Evolutionary conservation across 2,329 filamentous ascomycete species (phyloP).

Genomic region (Fulvia fulva): DNA sequence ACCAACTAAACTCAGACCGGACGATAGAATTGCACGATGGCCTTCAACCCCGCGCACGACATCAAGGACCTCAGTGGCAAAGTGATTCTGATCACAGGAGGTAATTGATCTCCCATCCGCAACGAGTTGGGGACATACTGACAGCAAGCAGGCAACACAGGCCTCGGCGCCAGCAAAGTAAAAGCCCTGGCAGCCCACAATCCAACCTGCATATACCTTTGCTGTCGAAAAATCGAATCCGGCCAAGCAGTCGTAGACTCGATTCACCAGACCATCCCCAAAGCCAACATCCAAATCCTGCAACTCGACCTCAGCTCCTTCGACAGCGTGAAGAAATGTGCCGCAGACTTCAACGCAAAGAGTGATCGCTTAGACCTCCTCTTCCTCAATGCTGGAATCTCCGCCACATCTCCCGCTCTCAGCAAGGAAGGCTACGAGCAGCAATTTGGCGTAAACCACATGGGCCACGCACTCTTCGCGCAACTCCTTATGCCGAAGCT

Average conservation of each 20-base stretch:
- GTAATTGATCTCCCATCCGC: constrained; percentile 6
- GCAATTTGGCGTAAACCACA: constrained; percentile 33
- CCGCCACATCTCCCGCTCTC: constrained; percentile 25
- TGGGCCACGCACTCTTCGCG: constrained; percentile 29
- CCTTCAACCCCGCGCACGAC: constrained; percentile 28
- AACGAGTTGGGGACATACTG: no score
- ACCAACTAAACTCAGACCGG: no score
- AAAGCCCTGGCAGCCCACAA: constrained; percentile 42
- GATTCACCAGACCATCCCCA: constrained; percentile 35
- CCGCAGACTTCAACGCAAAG: constrained; percentile 25
- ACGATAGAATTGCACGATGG: background rate
- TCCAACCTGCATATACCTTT: constrained; percentile 46
- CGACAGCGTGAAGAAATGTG: constrained; percentile 41
- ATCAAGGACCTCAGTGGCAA: constrained; percentile 42
- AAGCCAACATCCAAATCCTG: constrained; percentile 41
- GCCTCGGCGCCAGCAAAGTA: constrained; percentile 46
- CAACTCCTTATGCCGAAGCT: constrained; percentile 30
- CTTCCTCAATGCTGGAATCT: constrained; percentile 44
- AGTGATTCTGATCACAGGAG: constrained; percentile 44
- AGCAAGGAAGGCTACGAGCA: constrained; percentile 38
- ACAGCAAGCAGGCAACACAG: constrained; percentile 42
- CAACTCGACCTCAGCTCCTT: constrained; percentile 51
- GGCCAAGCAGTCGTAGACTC: constrained; percentile 40
- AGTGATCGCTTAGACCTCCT: constrained; percentile 40
- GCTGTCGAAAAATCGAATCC: constrained; percentile 42